Base-by-base conservation (phyloP, 2,329 filamentous ascomycete genomes). In the Septoria linicola region DNA sequence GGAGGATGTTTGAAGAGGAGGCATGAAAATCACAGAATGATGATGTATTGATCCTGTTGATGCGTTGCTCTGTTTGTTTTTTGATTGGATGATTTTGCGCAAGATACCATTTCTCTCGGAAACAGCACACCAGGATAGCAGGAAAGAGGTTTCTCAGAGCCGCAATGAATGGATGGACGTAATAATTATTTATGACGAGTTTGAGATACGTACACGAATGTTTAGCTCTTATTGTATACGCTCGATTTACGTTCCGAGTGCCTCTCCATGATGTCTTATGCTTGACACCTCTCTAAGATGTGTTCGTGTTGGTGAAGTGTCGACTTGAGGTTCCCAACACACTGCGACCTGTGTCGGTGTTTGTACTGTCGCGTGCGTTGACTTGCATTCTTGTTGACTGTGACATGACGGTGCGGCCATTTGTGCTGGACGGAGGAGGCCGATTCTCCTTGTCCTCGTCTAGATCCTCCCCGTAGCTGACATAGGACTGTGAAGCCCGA, bases 1-100 rank as follows among this genome's bases (percentile, higher is more conserved):
- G 41, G 82, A 85, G 68, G 77, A 79, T 55, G 74, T 84, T 49
- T 74, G 60, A 37, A 27, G 21, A 25, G 32, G 21, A 40, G 11
- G 34, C 8, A 41, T 11, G 14, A 17, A 17, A 21, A 20, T 21
- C 13, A 19, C 20, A 41, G 21, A 30, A 13, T 41, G 39, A 41
- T 42, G 43, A 23, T 43, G 16, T 20, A n/a, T n/a, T n/a, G n/a
- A n/a, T n/a, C n/a, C n/a, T n/a, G n/a, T n/a, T n/a, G n/a, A n/a
- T n/a, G n/a, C n/a, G 36, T 39, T 14, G 20, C 8, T 36, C 8
- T 16, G 34, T 14, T 14, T 41, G 39, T 30, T 14, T 11, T 25
- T 35, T 32, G 23, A n/a, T 40, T 30, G 13, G 19, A 23, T 23
- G 31, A 30, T 47, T 21, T 40, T 46, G 14, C 41, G 41, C 27